These are phyloP conservation scores for Ceratobasidium sp. DNA, from an alignment of 1,284 basidiomycete species.

Conservation along the genomic window DNA sequence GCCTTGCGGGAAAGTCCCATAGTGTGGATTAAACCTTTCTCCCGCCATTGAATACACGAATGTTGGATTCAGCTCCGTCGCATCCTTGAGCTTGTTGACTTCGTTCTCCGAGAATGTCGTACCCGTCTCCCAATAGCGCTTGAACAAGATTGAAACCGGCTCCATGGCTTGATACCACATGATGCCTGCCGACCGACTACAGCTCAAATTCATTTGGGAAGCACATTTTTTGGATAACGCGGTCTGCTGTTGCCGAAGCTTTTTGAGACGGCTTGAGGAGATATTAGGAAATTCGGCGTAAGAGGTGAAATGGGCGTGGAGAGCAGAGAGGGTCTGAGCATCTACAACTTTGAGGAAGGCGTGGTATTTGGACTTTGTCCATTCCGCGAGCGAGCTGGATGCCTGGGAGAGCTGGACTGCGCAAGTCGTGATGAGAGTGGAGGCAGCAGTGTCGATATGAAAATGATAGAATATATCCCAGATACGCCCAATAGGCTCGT, in stretches of 20 bases:
- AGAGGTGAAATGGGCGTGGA: neutral
- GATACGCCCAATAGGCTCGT: neutral
- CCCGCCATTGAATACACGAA: conserved; percentile 20
- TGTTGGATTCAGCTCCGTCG: conserved; percentile 21
- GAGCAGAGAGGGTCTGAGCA: neutral
- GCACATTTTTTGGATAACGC: neutral
- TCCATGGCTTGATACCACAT: neutral
- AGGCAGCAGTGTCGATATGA: conserved; percentile 14
- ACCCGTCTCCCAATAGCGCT: conserved; percentile 25
- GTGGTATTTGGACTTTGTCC: neutral
- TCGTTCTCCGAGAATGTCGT: neutral
- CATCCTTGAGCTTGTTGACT: neutral
- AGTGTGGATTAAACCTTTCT: conserved; percentile 20
- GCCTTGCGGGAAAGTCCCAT: conserved; percentile 24
- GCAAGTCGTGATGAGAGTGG: neutral
- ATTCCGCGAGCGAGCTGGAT: neutral
- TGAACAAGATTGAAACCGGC: neutral
- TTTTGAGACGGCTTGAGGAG: neutral
- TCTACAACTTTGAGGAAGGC: conserved; percentile 10
- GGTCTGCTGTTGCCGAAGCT: neutral
- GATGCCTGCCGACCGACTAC: conserved; percentile 14
- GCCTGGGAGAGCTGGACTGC: neutral
- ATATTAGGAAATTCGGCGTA: conserved; percentile 1
- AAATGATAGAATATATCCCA: conserved; percentile 37
- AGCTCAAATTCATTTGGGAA: neutral